A percentile compares a stretch with the other conserved stretches of the same genome.
phyloP scores from a whole-genome alignment of 495 filamentous ascomycete species.

The Trichoderma virens region DNA sequence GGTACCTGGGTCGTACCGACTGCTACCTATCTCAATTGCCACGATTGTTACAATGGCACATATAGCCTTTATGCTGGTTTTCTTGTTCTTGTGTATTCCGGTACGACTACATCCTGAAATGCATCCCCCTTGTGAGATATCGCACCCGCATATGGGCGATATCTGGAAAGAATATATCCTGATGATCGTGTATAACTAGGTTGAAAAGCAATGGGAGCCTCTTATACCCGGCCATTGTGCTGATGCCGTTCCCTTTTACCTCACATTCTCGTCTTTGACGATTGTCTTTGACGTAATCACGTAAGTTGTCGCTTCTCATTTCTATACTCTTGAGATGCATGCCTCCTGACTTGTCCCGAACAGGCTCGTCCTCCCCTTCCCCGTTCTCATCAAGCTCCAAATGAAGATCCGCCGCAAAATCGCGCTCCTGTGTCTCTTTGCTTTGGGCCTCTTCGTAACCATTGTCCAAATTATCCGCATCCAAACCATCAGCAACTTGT shows the following conservation, averaged over 20 bases:
- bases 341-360: too few relatives aligned
- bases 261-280: conserved; percentile 29
- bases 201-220: conserved; percentile 40
- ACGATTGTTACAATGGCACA: conserved; percentile 26
- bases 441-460: conserved; percentile 46
- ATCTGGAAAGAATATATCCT: too few relatives aligned
- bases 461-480: conserved; percentile 49
- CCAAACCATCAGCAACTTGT: conserved; percentile 36
- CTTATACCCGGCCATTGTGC: conserved; percentile 31
- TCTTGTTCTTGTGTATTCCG: conserved; percentile 39
- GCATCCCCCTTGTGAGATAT: too few relatives aligned
- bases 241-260: conserved; percentile 35
- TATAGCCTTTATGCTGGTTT: conserved; percentile 28
- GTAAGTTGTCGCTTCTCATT: conserved; percentile 18
- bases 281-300: conserved; percentile 43
- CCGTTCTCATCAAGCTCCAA: conserved; percentile 38
- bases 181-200: conserved; percentile 13
- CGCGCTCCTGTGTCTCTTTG: conserved; percentile 39
- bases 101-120: conserved; percentile 18
- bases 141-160: too few relatives aligned
- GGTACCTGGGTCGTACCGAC: conserved; percentile 33
- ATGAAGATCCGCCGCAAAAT: conserved; percentile 33
- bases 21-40: conserved; percentile 27
- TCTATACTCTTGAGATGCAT: too few relatives aligned
- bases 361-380: conserved; percentile 42